Evolutionary conservation across 306 rosid species (phyloP).

Genomic region (Pyrus pyrifolia): DNA sequence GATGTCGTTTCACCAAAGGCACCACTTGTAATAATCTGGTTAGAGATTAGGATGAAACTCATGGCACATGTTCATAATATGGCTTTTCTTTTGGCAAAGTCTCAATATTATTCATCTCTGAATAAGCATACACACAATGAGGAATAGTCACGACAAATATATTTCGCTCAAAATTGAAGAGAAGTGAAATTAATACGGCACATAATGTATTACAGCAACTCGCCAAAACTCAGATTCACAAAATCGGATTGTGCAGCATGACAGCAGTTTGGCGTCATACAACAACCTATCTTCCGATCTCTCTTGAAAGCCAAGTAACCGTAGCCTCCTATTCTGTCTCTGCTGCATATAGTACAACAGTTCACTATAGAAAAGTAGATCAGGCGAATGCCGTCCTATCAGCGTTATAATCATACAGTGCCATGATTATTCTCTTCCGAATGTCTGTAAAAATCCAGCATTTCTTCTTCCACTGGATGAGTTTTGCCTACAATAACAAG

Average conservation of each 20-base stretch:
- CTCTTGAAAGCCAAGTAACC: not conserved
- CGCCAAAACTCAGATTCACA: not conserved
- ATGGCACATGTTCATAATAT: slow-evolving; percentile 6
- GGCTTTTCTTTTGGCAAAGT: not conserved
- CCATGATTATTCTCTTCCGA: not conserved
- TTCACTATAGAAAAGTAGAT: not conserved
- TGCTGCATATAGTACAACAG: not conserved
- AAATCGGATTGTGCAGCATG: not conserved
- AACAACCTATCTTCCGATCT: not conserved
- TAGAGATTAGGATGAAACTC: not conserved
- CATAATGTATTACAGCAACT: not conserved
- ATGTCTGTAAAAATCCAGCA: slow-evolving; percentile 63
- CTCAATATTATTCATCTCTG: not conserved
- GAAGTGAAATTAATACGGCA: not conserved
- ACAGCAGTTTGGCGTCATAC: not conserved
- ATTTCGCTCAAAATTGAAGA: not conserved
- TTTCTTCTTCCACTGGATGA: slow-evolving; percentile 89
- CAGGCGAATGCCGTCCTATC: not conserved
- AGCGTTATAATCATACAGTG: slow-evolving; percentile 9
- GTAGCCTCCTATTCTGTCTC: not conserved
- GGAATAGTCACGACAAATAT: not conserved
- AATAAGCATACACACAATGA: not conserved
- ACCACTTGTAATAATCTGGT: not conserved
- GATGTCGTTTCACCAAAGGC: too few species aligned
- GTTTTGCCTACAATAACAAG: slow-evolving; percentile 81